Conservation (phyloP, 495 filamentous ascomycete species). For the Podospora comata region DNA sequence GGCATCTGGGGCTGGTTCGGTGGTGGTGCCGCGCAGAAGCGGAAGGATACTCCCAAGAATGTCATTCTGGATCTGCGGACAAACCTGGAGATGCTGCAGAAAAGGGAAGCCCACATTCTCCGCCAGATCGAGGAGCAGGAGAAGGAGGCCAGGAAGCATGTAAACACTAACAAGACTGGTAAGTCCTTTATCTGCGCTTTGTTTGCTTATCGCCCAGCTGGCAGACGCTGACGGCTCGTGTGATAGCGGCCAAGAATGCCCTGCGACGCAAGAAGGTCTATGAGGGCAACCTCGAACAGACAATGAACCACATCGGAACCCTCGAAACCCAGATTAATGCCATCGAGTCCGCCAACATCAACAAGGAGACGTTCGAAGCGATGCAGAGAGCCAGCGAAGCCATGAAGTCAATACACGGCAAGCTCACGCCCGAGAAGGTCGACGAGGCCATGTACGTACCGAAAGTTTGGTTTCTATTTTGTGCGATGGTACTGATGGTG, state of each 20-base stretch:
- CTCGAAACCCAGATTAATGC: constrained; percentile 94
- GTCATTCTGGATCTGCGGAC: constrained; percentile 84
- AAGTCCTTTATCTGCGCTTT: constrained; percentile 34
- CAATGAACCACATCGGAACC: constrained; percentile 80
- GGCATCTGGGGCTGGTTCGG: constrained; percentile 84
- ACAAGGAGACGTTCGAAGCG: constrained; percentile 88
- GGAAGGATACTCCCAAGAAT: constrained; percentile 93
- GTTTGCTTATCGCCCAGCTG: neutral
- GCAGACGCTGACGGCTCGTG: constrained; percentile 20
- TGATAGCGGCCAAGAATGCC: constrained; percentile 81
- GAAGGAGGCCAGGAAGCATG: constrained; percentile 81
- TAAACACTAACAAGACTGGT: constrained; percentile 89
- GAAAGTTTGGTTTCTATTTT: neutral
- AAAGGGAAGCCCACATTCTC: constrained; percentile 87
- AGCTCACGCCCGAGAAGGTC: constrained; percentile 87
- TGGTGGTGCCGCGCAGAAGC: constrained; percentile 72
- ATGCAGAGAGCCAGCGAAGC: constrained; percentile 87
- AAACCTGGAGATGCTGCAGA: constrained; percentile 96
- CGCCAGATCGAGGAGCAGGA: constrained; percentile 93
- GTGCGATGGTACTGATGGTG: constrained; percentile 24
- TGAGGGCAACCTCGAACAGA: constrained; percentile 87
- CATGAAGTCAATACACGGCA: constrained; percentile 88
- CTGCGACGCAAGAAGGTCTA: constrained; percentile 91
- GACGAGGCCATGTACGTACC: constrained; percentile 86
- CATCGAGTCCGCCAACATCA: constrained; percentile 98